Evolutionary conservation across 1,139 yeast species (phyloP).

Genomic region (Saccharomyces hybrid): DNA sequence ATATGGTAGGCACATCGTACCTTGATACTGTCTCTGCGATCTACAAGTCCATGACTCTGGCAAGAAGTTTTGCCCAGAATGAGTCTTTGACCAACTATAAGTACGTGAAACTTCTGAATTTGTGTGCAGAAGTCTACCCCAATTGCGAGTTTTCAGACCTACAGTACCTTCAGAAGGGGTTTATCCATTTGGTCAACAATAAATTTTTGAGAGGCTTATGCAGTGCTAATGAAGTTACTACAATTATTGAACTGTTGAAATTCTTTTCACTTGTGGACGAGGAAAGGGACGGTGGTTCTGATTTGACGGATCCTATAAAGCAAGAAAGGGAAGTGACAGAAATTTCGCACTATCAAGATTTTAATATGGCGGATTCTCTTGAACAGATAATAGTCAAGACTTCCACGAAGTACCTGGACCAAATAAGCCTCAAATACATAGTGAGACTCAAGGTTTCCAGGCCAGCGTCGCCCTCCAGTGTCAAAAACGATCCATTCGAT

Average conservation of each 20-base stretch:
- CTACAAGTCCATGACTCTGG: constrained; percentile 8
- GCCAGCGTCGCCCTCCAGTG: constrained; percentile 5
- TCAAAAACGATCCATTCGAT: constrained; percentile 12
- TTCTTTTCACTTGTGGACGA: constrained; percentile 7
- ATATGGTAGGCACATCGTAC: constrained; percentile 15
- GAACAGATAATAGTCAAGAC: constrained; percentile 11
- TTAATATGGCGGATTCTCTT: constrained; percentile 4
- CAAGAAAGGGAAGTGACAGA: constrained; percentile 3
- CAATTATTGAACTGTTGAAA: constrained; percentile 12
- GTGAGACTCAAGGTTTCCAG: constrained; percentile 7
- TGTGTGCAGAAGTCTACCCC: constrained; percentile 14
- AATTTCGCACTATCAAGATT: neutral
- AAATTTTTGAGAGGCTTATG: neutral
- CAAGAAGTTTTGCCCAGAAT: constrained; percentile 11
- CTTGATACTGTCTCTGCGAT: constrained; percentile 10
- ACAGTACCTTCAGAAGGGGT: constrained; percentile 7
- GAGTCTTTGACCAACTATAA: constrained; percentile 11
- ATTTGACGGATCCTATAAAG: neutral
- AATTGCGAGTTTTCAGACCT: constrained; percentile 9
- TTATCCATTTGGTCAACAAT: constrained; percentile 1
- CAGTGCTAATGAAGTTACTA: neutral
- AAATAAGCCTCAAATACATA: constrained; percentile 19
- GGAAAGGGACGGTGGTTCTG: neutral
- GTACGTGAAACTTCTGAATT: constrained; percentile 16
- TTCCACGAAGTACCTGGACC: constrained; percentile 14